Evolutionary conservation across 1,284 basidiomycete genomes (phyloP), one percentile per base, ranked within the genome.

Genomic region (Tremellales sp.): DNA sequence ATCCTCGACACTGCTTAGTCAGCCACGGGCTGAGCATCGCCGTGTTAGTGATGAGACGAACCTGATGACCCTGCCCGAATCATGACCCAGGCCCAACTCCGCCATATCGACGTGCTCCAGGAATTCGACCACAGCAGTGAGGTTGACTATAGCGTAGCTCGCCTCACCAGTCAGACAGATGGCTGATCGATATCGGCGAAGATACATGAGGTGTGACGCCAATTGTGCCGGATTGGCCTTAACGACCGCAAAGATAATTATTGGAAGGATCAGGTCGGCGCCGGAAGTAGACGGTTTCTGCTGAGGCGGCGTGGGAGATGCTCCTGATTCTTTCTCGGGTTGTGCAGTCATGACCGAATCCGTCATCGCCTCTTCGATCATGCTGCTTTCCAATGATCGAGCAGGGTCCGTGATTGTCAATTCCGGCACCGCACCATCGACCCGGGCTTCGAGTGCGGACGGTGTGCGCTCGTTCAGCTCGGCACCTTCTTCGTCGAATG

Each of bases 81-180:
- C 61, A 23, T 84, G 83, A 4, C 82, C 82, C 8, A 96, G 76
- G 0, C 91, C 90, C 11, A 97, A 76, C 4, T 83, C 86, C 7
- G 80, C 83, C 45, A 93, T 77, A 70, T 93, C 89, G 22, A 96
- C 89, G 62, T 90, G 88, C 74, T 93, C 89, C 36, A 97, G 76
- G 68, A 96, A 97, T 64, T 94, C 90, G 2, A 89, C 87, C 1
- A 92, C 91, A 5, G 93, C 93, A 75, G 93, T 84, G 26, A 94
- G 77, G 70, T 96, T 97, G 67, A 96, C 87, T 25, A 94, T 79
- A 56, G 91, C 96, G 67, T 93, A 97, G 46, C 83, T 84, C 57
- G 89, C 87, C 65, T 96, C 90, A 1, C 90, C 90, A 3, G 84
- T 75, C n/a, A 79, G 76, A 40, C 86, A 77, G 3, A 81, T 77